Conservation (phyloP, 1,139 yeast genomes). For the Candida freyschussii region DNA sequence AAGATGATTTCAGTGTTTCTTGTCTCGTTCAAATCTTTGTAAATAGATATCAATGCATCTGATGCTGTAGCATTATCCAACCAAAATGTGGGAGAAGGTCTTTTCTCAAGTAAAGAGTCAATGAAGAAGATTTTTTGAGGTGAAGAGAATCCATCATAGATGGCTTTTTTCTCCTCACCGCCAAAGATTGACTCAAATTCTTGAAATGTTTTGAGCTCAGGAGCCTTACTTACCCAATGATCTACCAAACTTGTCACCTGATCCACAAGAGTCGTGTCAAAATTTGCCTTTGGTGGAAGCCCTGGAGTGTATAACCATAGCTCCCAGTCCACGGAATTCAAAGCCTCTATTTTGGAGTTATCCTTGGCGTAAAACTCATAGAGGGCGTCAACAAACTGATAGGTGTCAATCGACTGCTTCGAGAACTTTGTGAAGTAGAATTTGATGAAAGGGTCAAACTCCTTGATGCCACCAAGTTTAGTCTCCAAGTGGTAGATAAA, state of each 20-base stretch:
- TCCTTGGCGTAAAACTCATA: constrained; percentile 47
- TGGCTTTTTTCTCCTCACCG: constrained; percentile 34
- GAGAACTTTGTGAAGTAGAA: constrained; percentile 68
- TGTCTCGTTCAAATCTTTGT: constrained; percentile 34
- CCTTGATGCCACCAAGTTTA: constrained; percentile 52
- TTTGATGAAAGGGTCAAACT: constrained; percentile 75
- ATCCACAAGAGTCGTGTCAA: constrained; percentile 75
- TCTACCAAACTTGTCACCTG: constrained; percentile 63
- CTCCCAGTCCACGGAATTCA: constrained; percentile 77
- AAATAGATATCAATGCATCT: constrained; percentile 26
- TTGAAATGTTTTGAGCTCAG: constrained; percentile 15
- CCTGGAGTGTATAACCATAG: constrained; percentile 80
- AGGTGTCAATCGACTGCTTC: constrained; percentile 71
- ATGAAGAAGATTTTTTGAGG: constrained; percentile 77
- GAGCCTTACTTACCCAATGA: constrained; percentile 47
- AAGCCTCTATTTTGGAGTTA: constrained; percentile 37
- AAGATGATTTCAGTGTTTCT: constrained; percentile 77
- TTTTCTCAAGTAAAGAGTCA: constrained; percentile 51
- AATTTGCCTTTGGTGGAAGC: constrained; percentile 80
- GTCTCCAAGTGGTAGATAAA: constrained; percentile 70
- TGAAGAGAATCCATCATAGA: constrained; percentile 46
- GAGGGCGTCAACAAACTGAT: constrained; percentile 71
- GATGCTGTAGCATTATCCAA: constrained; percentile 26
- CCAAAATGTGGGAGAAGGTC: constrained; percentile 26
- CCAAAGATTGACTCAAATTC: constrained; percentile 26